Evolutionary conservation across 2,329 filamentous ascomycete species (phyloP), one percentile per base, ranked within the genome.

Genomic region (Ascochyta viciae-villosae): DNA sequence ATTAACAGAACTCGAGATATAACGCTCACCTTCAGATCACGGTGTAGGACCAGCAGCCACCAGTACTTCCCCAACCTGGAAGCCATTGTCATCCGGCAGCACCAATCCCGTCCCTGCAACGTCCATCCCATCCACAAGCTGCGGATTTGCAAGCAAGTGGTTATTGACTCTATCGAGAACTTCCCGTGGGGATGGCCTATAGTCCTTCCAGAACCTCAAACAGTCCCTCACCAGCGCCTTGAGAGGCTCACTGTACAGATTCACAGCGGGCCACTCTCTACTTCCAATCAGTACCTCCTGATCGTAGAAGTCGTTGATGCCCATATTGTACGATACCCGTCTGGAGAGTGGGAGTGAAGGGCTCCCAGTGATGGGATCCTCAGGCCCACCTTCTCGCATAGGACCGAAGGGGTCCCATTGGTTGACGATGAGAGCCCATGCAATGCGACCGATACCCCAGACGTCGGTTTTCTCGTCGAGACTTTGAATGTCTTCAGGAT

Each of bases 371-470:
- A 3, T 12, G 2, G 6, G 6, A 9, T 39, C 40, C 12, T 10
- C n/a, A 13, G 40, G 23, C 8, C 40, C 24, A 27, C 24, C 22
- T 15, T 42, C 40, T 26, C 40, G 24, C 6, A 26, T 12, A 3
- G 41, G 49, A 5, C 49, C 49, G 7, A 39, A 3, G 5, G 2
- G 6, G 4, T 39, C 16, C 1, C 15, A 3, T 37, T 15, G 15
- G 19, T 45, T 44, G 15, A 52, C 41, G 9, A 52, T 45, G 13
- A 52, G 35, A 15, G 3, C 12, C 49, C 41, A 52, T 27, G 26
- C 27, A 7, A 52, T 27, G 26, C 35, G 41, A 13, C 49, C 41
- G 13, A 52, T 52, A 8, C 49, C 49, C 49, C 41, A 52, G 13
- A 52, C 41, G 23, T 52, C n/a, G 2, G 41, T 52, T 19, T 8